Percentiles rank a stretch among this genome's conserved stretches.
phyloP scores from a whole-genome alignment of 495 filamentous ascomycete species.

The Thermochaetoides thermophila region DNA sequence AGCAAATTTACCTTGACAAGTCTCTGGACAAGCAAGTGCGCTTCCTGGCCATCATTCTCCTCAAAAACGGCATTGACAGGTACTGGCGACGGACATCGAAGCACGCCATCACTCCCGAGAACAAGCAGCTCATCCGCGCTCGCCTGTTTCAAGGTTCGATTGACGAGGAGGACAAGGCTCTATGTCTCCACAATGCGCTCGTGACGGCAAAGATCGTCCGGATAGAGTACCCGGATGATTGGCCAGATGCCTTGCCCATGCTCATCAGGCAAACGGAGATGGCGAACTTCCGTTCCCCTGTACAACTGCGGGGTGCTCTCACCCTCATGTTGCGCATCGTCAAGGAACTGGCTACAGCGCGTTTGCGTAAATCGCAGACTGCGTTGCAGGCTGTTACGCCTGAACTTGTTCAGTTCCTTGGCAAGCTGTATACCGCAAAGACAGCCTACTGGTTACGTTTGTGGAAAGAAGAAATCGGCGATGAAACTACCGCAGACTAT shows the following conservation, averaged over 20 bases:
- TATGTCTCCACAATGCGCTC: conserved; percentile 77
- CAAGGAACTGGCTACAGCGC: conserved; percentile 75
- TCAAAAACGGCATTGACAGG: conserved; percentile 92
- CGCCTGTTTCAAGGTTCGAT: conserved; percentile 57
- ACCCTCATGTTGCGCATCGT: conserved; percentile 68
- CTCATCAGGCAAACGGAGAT: conserved; percentile 47
- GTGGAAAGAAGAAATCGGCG: conserved; percentile 31
- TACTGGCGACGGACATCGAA: conserved; percentile 68
- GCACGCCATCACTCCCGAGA: conserved; percentile 55
- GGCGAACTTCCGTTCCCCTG: conserved; percentile 28
- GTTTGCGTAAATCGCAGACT: conserved; percentile 51
- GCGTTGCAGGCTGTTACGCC: conserved; percentile 62
- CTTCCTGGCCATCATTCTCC: conserved; percentile 79
- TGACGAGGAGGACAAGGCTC: conserved; percentile 52
- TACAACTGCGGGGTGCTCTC: conserved; percentile 52
- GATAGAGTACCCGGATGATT: conserved; percentile 77
- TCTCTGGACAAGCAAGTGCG: conserved; percentile 58
- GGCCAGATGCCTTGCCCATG: conserved; percentile 45
- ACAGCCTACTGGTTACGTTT: conserved; percentile 54
- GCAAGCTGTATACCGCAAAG: conserved; percentile 60
- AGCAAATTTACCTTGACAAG: conserved; percentile 69
- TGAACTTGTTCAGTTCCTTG: conserved; percentile 63
- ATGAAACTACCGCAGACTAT: conserved; percentile 43
- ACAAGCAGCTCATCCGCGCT: conserved; percentile 60
- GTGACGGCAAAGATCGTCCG: conserved; percentile 76